Evolutionary conservation across 2,329 filamentous ascomycete genomes (phyloP), one percentile per base, ranked within the genome.

Genomic region (Penicillium sp.): DNA sequence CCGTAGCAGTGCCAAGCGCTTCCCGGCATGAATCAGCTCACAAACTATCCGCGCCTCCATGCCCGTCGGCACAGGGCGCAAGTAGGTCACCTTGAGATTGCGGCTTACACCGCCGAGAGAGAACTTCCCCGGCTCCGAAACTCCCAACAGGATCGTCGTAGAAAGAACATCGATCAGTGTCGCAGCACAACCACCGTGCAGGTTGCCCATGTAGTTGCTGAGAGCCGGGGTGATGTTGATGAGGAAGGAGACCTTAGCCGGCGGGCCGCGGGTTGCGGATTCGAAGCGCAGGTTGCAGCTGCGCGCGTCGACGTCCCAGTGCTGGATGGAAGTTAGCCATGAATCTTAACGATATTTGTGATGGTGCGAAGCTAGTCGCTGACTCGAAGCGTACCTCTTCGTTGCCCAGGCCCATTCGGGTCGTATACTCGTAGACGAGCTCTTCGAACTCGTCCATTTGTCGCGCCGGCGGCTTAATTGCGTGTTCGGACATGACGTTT

Each of bases 161-260:
- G 87, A 89, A 60, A 82, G 79, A 51, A 81, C 73, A 70, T 90
- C 88, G 58, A 89, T 85, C 4, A 90, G 70, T 0, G 85, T 85
- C 2, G 87, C 81, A 0, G 82, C 77, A 56, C 83, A 85, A 16
- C 94, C 94, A n/a, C 89, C 90, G 71, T 95, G 94, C 64, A 97
- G 76, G 70, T 96, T 97, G 36, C 92, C 92, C 64, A 96, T 74
- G 56, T 89, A 82, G 77, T 97, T 99, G 54, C 92, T 96, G 63
- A 97, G 77, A 66, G 96, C 90, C 16, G 88, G 84, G 30, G 92
- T 95, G 70, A 97, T 95, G 62, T 57, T 69, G 31, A 72, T 55
- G 5, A 65, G 63, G 48, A 66, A 75, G 5, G 65, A 65, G 46
- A 66, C 69, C 31, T 62, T 64, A 20, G 68, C 58, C 14, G 68